Base-by-base conservation (phyloP, 2,329 filamentous ascomycete genomes). In the Tolypocladium album region DNA sequence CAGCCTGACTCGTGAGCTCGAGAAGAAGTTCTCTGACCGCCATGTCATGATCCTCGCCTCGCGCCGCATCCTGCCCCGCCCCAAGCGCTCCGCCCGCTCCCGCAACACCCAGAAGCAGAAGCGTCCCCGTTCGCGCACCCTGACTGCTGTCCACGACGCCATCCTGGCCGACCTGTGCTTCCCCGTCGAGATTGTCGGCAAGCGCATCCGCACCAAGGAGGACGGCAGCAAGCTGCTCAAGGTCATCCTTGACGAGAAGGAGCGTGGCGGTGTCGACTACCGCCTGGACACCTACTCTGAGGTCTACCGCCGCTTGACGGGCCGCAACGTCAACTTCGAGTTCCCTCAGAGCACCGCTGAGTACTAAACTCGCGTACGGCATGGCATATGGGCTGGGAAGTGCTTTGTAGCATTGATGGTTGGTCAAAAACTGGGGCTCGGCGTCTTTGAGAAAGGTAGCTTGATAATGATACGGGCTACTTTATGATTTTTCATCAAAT, bases 1-100 rank as follows among this genome's bases (percentile, higher is more conserved):
- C 61, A 97, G 93, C 78, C 88, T 99, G 77, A 99, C 94, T 81
- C 94, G 94, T 82, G 94, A 99, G 87, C 92, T 99, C 77, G 94
- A 99, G 89, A 99, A 99, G 92, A 99, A 99, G 86, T 99, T 99
- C 91, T 97, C 94, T 68, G 94, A 99, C 87, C 94, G 94, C 82
- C 94, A 99, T 82, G 94, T 99, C 79, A 85, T 99, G 79, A 92
- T 99, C 87, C 89, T 99, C 73, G 94, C 94, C 72, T 95, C 93
- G 76, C 94, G 94, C 86, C 94, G 94, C 81, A 99, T 99, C 75
- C 87, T 99, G 65, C 93, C 94, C 78, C 92, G 92, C 79, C 94
- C 94, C 79, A 97, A 97, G 90, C 92, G 93, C 78, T 96, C 92
- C 78, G 91, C 88, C 84, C 92, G 92, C 83, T 91, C 89, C 70